Evolutionary conservation across 176 grass and related monocot genomes (phyloP).

Genomic region (Elaeis guineensis): DNA sequence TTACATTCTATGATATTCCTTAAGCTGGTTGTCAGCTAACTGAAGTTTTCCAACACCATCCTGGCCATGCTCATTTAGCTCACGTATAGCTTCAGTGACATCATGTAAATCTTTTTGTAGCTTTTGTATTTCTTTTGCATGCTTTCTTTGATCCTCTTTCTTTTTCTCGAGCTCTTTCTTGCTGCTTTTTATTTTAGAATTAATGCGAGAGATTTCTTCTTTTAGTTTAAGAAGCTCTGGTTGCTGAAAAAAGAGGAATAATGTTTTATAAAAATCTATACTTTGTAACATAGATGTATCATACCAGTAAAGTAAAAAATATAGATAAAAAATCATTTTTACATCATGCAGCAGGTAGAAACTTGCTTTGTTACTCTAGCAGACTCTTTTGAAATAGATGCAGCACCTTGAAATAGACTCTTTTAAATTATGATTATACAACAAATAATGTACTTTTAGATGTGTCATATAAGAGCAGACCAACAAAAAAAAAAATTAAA

Average conservation of each 20-base stretch:
- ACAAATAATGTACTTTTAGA: too few species aligned
- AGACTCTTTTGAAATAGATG: too few species aligned
- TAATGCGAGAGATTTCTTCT: conserved; percentile 89
- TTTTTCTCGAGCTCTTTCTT: conserved; percentile 90
- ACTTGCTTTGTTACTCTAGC: too few species aligned
- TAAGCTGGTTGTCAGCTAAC: conserved; percentile 75
- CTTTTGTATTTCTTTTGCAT: conserved; percentile 59
- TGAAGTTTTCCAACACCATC: conserved; percentile 66
- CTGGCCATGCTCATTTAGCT: conserved; percentile 63
- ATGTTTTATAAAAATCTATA: not conserved
- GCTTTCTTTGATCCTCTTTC: conserved; percentile 84
- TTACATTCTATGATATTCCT: conserved; percentile 96
- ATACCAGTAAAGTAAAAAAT: too few species aligned
- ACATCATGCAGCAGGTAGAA: too few species aligned
- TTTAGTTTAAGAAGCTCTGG: conserved; percentile 88
- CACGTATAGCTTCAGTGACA: conserved; percentile 47
- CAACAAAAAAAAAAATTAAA: too few species aligned
- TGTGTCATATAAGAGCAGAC: too few species aligned
- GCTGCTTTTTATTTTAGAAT: conserved; percentile 97
- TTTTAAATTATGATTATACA: too few species aligned
- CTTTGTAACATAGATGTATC: too few species aligned
- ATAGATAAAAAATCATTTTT: too few species aligned
- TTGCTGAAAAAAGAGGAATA: conserved; percentile 50
- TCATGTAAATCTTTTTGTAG: conserved; percentile 68
- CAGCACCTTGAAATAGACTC: too few species aligned